phyloP scores from a whole-genome alignment of 2,329 filamentous ascomycete genomes.

The Xylaria sp. region DNA sequence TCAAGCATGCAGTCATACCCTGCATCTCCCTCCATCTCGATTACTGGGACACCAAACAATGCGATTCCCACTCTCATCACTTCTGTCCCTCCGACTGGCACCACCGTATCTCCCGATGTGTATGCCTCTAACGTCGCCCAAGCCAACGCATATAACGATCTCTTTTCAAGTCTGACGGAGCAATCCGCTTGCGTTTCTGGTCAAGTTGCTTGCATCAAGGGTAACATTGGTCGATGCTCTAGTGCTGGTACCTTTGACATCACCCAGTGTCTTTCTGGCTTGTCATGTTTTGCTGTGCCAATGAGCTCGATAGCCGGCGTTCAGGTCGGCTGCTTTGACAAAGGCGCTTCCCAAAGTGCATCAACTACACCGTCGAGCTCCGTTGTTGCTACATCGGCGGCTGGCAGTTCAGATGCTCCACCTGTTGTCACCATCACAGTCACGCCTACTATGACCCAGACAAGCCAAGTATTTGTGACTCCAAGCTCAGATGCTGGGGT shows the following conservation, averaged over 20 bases:
- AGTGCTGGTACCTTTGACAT: constrained; percentile 39
- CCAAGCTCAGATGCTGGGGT: constrained; percentile 1
- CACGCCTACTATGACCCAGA: constrained; percentile 25
- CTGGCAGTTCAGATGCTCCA: constrained; percentile 6
- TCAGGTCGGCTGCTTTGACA: constrained; percentile 43
- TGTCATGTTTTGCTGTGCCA: constrained; percentile 51
- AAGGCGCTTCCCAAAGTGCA: constrained; percentile 18
- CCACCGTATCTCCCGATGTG: constrained; percentile 37
- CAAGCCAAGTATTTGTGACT: constrained; percentile 9
- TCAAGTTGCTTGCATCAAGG: constrained; percentile 50
- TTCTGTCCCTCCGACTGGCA: constrained; percentile 34
- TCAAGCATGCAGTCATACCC: constrained; percentile 21
- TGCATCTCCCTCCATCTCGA: constrained; percentile 24
- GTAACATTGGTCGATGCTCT: constrained; percentile 45
- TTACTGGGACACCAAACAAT: constrained; percentile 36
- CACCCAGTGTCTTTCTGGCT: constrained; percentile 31
- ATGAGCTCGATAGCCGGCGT: constrained; percentile 46
- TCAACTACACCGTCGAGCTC: constrained; percentile 13
- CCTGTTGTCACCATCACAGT: constrained; percentile 22
- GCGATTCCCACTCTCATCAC: constrained; percentile 40
- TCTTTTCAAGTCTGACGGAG: constrained; percentile 41
- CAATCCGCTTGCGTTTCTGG: constrained; percentile 42
- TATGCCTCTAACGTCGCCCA: constrained; percentile 43
- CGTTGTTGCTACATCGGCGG: constrained; percentile 5
- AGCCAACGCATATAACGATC: constrained; percentile 42